phyloP scores from a whole-genome alignment of 2,329 filamentous ascomycete species.

The Penicillium sp. region DNA sequence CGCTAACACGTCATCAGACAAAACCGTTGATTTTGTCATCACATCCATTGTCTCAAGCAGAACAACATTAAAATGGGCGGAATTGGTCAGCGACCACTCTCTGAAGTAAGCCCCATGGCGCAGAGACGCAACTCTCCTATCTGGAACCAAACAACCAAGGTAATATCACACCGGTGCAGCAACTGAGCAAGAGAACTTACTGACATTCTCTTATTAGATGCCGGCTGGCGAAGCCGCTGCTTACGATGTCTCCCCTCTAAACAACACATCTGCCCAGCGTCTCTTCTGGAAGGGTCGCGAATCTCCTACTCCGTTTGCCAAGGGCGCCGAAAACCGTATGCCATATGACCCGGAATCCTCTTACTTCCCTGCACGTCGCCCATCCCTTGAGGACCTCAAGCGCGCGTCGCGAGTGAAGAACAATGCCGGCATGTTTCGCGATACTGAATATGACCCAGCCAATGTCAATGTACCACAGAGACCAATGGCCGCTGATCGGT shows the following conservation, averaged over 20 bases:
- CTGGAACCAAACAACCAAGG: slow-evolving; percentile 74
- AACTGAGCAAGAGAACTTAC: not conserved
- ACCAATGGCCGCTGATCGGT: slow-evolving; percentile 65
- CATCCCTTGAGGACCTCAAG: slow-evolving; percentile 93
- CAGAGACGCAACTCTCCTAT: slow-evolving; percentile 88
- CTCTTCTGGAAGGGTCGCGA: slow-evolving; percentile 84
- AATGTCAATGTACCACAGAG: slow-evolving; percentile 75
- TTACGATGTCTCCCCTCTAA: slow-evolving; percentile 78
- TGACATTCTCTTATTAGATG: slow-evolving; percentile 57
- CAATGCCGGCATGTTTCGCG: slow-evolving; percentile 85
- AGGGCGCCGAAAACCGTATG: slow-evolving; percentile 66
- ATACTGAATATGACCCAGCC: slow-evolving; percentile 88
- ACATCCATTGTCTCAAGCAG: slow-evolving; percentile 32
- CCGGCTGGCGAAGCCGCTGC: slow-evolving; percentile 72
- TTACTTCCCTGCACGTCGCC: slow-evolving; percentile 72
- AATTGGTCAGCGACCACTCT: slow-evolving; percentile 68
- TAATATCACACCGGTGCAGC: slow-evolving; percentile 37
- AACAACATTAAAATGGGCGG: slow-evolving; percentile 63
- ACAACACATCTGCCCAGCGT: slow-evolving; percentile 66
- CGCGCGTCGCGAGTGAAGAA: slow-evolving; percentile 94
- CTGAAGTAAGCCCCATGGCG: slow-evolving; percentile 84
- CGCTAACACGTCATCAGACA: slow-evolving; percentile 14
- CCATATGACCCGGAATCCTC: slow-evolving; percentile 60
- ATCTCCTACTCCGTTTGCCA: slow-evolving; percentile 64
- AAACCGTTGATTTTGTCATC: slow-evolving; percentile 6